phyloP scores from a whole-genome alignment of 441 rosid species.

The Viola pubescens region DNA sequence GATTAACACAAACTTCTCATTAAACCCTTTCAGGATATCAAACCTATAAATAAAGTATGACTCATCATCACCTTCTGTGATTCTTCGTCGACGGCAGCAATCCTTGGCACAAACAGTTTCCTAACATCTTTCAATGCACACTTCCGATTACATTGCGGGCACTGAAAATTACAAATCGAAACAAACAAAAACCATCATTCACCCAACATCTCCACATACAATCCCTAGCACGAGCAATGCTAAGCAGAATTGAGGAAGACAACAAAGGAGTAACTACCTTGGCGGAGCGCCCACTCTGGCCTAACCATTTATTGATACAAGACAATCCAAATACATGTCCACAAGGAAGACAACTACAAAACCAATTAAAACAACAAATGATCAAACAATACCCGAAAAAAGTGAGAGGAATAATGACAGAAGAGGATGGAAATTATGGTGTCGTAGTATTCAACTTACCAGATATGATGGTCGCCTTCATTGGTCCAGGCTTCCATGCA shows the following conservation, averaged over 20 bases:
- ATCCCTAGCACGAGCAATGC: neutral
- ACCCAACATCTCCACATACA: neutral
- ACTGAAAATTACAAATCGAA: slow-evolving; percentile 29
- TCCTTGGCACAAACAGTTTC: slow-evolving; percentile 58
- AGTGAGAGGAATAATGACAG: neutral
- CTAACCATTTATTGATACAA: slow-evolving; percentile 69
- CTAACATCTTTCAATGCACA: slow-evolving; percentile 55
- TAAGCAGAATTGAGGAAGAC: neutral
- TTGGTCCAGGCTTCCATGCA: slow-evolving; percentile 80
- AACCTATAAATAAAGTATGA: neutral
- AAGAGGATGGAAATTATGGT: neutral
- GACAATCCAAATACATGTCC: slow-evolving; percentile 82
- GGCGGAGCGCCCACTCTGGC: slow-evolving; percentile 38
- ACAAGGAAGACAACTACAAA: slow-evolving; percentile 80
- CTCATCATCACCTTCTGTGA: slow-evolving; percentile 44
- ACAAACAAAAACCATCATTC: neutral
- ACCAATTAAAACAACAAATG: neutral
- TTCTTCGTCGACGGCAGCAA: slow-evolving; percentile 67
- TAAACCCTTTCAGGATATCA: neutral
- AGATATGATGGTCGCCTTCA: slow-evolving; percentile 60
- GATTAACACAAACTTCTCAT: slow-evolving; percentile 5
- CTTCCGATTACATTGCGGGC: slow-evolving; percentile 72
- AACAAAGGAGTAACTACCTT: slow-evolving; percentile 40
- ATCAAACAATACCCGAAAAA: neutral
- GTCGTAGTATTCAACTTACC: slow-evolving; percentile 26